phyloP scores from a whole-genome alignment of 257 asterid species.

The Jaltomata sinuosa region DNA sequence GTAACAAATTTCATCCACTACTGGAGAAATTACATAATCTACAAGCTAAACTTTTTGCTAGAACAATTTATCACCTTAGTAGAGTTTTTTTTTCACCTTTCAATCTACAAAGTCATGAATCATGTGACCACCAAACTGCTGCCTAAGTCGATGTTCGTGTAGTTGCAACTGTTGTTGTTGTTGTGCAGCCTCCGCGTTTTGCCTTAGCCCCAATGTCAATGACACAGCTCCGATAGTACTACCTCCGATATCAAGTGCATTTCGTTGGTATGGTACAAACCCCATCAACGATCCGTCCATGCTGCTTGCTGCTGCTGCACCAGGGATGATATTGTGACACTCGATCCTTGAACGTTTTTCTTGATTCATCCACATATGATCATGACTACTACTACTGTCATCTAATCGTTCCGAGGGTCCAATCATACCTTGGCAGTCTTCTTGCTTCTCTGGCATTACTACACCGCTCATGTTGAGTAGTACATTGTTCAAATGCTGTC shows the following conservation, averaged over 20 bases:
- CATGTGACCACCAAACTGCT: constrained; percentile 22
- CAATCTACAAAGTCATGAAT: constrained; percentile 26
- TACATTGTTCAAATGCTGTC: constrained; percentile 13
- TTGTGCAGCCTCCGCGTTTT: constrained; percentile 36
- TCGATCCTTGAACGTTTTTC: constrained; percentile 47
- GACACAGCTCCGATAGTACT: constrained; percentile 60
- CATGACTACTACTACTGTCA: neutral
- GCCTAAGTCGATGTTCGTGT: constrained; percentile 20
- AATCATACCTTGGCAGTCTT: constrained; percentile 6
- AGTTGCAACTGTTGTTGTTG: constrained; percentile 21
- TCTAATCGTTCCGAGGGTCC: constrained; percentile 10
- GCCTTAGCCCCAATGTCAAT: constrained; percentile 58
- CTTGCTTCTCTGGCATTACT: constrained; percentile 11
- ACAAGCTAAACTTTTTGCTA: neutral
- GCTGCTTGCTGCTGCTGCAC: neutral
- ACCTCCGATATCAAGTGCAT: constrained; percentile 38
- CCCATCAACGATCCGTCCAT: constrained; percentile 41
- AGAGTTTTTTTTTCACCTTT: neutral
- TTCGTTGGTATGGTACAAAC: constrained; percentile 31
- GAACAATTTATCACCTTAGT: neutral
- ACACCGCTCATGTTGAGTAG: neutral
- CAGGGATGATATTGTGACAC: constrained; percentile 16
- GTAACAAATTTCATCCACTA: neutral
- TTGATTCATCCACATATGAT: constrained; percentile 39
- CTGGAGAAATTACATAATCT: neutral